phyloP scores from a whole-genome alignment of 441 rosid species.

The Aleurites moluccanus region DNA sequence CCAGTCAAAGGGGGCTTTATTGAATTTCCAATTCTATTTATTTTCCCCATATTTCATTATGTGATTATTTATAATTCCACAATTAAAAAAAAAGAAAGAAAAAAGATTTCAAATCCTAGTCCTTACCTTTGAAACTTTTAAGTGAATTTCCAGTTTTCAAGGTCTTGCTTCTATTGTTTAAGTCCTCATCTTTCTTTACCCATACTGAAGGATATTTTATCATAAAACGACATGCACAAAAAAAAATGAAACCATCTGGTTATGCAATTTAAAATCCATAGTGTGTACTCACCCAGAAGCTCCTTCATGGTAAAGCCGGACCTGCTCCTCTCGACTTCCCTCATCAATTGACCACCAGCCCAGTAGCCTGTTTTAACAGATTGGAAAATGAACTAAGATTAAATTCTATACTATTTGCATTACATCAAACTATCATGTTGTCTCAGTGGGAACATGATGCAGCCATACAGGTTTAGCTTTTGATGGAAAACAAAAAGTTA shows the following conservation, averaged over 20 bases:
- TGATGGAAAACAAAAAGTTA: slow-evolving; percentile 18
- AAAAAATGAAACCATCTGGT: slow-evolving; percentile 9
- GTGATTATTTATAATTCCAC: not conserved
- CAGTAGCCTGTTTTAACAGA: slow-evolving; percentile 54
- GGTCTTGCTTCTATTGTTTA: slow-evolving; percentile 15
- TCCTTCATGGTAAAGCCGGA: slow-evolving; percentile 70
- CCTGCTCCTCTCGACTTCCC: slow-evolving; percentile 92
- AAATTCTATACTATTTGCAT: slow-evolving; percentile 4
- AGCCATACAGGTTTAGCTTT: slow-evolving; percentile 5
- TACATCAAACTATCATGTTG: slow-evolving; percentile 4
- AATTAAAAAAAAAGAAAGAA: not conserved
- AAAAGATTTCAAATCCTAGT: not conserved
- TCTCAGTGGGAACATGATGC: not conserved
- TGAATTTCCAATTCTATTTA: not conserved
- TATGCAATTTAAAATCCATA: slow-evolving; percentile 10
- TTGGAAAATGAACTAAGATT: slow-evolving; percentile 16
- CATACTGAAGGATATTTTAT: not conserved
- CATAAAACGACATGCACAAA: not conserved
- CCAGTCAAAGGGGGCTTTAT: not conserved
- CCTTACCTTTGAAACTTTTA: not conserved
- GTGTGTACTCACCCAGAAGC: slow-evolving; percentile 62
- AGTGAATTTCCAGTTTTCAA: slow-evolving; percentile 12
- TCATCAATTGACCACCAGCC: slow-evolving; percentile 99
- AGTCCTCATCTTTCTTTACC: slow-evolving; percentile 3
- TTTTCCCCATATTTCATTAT: not conserved